Evolutionary conservation across 2,329 filamentous ascomycete species (phyloP).

Genomic region (Ascochyta koolunga): DNA sequence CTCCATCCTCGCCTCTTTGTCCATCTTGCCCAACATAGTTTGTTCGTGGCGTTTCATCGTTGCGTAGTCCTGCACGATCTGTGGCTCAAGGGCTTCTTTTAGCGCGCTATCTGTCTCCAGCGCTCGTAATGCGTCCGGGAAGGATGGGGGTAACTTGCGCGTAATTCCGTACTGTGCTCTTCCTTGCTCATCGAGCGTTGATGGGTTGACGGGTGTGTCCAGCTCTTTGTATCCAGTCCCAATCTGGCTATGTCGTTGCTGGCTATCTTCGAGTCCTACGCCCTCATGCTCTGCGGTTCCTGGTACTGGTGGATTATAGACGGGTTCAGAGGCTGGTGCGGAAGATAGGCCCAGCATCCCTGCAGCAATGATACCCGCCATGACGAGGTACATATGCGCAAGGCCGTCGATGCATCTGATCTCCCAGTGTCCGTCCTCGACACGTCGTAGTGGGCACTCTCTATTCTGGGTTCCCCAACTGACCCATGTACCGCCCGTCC

Average conservation of each 20-base stretch:
- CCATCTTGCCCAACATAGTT: slow-evolving; percentile 58
- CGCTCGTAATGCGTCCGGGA: slow-evolving; percentile 62
- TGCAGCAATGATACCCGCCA: slow-evolving; percentile 65
- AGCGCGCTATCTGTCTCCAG: slow-evolving; percentile 59
- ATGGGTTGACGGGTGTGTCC: slow-evolving; percentile 47
- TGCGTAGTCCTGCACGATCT: slow-evolving; percentile 63
- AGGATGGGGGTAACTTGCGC: slow-evolving; percentile 59
- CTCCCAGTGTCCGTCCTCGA: slow-evolving; percentile 74
- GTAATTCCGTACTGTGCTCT: slow-evolving; percentile 60
- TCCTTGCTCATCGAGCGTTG: slow-evolving; percentile 44
- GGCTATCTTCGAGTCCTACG: not conserved
- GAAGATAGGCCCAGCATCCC: slow-evolving; percentile 63
- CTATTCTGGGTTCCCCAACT: slow-evolving; percentile 84
- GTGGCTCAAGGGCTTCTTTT: slow-evolving; percentile 53
- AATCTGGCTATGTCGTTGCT: slow-evolving; percentile 24
- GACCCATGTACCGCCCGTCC: slow-evolving; percentile 80
- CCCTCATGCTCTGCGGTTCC: slow-evolving; percentile 9
- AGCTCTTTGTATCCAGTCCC: slow-evolving; percentile 62
- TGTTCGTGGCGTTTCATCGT: slow-evolving; percentile 66
- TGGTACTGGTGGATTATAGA: not conserved
- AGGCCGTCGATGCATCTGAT: slow-evolving; percentile 78
- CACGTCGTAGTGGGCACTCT: slow-evolving; percentile 73
- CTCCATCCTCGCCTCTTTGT: slow-evolving; percentile 53
- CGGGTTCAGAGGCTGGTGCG: not conserved
- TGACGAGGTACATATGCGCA: slow-evolving; percentile 76